phyloP scores from a whole-genome alignment of 306 rosid species.

The Cicer pinnatifidum region DNA sequence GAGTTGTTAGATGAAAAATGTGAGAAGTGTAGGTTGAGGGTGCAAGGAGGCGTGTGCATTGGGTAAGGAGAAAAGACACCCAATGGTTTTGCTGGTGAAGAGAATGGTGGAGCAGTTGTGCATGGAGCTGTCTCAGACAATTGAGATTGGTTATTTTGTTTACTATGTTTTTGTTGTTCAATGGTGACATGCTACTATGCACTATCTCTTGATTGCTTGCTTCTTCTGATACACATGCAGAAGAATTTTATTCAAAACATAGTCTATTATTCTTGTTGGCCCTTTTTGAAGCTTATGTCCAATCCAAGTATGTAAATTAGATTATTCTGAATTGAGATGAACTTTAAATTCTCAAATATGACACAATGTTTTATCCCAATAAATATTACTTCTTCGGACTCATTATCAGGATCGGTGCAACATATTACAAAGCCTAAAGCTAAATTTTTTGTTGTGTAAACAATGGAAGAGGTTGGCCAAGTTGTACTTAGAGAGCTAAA shows the following conservation, averaged over 20 bases:
- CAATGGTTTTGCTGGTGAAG: constrained; percentile 58
- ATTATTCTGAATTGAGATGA: constrained; percentile 9
- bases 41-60: constrained; percentile 65
- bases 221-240: constrained; percentile 1
- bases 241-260: constrained; percentile 13
- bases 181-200: constrained; percentile 33
- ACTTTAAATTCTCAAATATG: too few relatives aligned
- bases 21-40: constrained; percentile 52
- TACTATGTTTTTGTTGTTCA: constrained; percentile 34
- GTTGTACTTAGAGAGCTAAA: too few relatives aligned
- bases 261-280: not conserved
- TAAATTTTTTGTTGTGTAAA: too few relatives aligned
- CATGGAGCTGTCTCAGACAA: constrained; percentile 59
- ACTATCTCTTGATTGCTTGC: not conserved
- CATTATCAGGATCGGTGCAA: too few relatives aligned
- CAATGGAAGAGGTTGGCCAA: too few relatives aligned
- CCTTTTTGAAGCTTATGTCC: constrained; percentile 25
- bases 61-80: constrained; percentile 56
- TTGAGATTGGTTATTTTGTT: constrained; percentile 42
- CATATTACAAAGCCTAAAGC: too few relatives aligned
- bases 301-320: constrained; percentile 35
- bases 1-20: constrained; percentile 50
- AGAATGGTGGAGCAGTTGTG: constrained; percentile 54
- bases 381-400: too few relatives aligned
- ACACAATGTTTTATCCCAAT: too few relatives aligned